Base-by-base conservation (phyloP, 2,329 filamentous ascomycete genomes). In the Nakataea oryzae region DNA sequence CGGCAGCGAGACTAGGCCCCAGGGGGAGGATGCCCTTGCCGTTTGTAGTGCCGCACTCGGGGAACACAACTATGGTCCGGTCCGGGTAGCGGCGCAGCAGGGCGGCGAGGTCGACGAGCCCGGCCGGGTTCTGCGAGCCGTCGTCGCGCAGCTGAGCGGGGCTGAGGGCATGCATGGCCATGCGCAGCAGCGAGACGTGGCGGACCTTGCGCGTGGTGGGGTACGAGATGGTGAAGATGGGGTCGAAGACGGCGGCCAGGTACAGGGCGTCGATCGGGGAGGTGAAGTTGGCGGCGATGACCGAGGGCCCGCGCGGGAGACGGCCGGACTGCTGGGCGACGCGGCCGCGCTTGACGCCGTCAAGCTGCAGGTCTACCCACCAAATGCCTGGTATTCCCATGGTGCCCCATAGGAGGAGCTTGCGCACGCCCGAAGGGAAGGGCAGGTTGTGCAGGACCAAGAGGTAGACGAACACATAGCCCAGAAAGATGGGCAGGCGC, bases 331-430 rank as follows among this genome's bases (percentile, higher is more conserved):
- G 86, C 69, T 92, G 87, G 58, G 89, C 87, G 34, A 96, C 80
- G 29, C 89, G 93, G 77, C 95, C 95, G 76, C 92, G 90, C 76
- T 91, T 93, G 61, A 99, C 95, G 63, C 93, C 93, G 73, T 99
- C 95, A 67, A 99, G 91, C 74, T 97, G 93, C n/a, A 99, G 79
- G 75, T 99, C 95, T 62, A 97, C 88, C 93, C 93, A 97, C 92
- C 93, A 97, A 63, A 99, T 90, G 30, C 95, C 93, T 0, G 93
- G 91, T 63, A 96, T 89, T 50, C 86, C 89, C 68, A 99, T 84
- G 66, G 97, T 84, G 64, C 86, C 83, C 93, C 95, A 97, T 61
- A 97, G 78, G 59, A 91, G 85, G 14, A 90, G 85, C 76, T 97
- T 97, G 70, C 91, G 91, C 56, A 86, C 70, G 63, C 80, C 73